Evolutionary conservation across 73 alveolate species (phyloP).

Genomic region (Stentor roeselii): DNA sequence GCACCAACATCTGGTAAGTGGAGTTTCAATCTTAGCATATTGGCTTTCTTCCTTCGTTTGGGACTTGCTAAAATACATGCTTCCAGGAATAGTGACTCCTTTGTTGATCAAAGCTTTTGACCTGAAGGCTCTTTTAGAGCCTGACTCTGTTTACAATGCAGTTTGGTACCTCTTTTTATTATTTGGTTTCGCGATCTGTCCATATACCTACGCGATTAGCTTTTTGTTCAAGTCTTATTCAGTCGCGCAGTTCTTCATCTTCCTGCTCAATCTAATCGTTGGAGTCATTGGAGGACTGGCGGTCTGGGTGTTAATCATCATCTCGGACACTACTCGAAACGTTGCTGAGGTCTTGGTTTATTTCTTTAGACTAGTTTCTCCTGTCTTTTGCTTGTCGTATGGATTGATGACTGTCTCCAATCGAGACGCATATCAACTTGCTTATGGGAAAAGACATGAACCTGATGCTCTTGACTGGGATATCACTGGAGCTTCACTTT

Average conservation of each 20-base stretch:
- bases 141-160: slow-evolving; percentile 40
- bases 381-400: slow-evolving; percentile 86
- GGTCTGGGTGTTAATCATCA: slow-evolving; percentile 57
- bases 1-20: slow-evolving; percentile 90
- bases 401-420: slow-evolving; percentile 70
- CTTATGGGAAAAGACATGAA: slow-evolving; percentile 31
- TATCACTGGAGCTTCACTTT: slow-evolving; percentile 48
- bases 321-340: slow-evolving; percentile 46
- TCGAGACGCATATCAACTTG: slow-evolving; percentile 35
- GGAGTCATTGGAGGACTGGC: slow-evolving; percentile 53
- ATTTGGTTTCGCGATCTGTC: slow-evolving; percentile 83
- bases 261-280: slow-evolving; percentile 65
- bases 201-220: slow-evolving; percentile 81
- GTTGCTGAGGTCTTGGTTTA: slow-evolving; percentile 66
- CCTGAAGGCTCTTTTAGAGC: slow-evolving; percentile 10
- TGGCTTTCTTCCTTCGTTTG: slow-evolving; percentile 78
- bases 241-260: slow-evolving; percentile 57
- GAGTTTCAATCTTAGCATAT: slow-evolving; percentile 78
- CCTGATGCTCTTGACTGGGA: slow-evolving; percentile 36
- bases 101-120: slow-evolving; percentile 35
- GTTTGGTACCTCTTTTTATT: slow-evolving; percentile 66
- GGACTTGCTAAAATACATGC: slow-evolving; percentile 65
- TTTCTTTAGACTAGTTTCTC: slow-evolving; percentile 73
- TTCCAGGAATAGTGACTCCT: slow-evolving; percentile 59
- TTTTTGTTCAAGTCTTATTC: slow-evolving; percentile 70